These are phyloP conservation scores for Xylaria sp. DNA, from an alignment of 2,329 filamentous ascomycete genomes.

Conservation along the genomic window DNA sequence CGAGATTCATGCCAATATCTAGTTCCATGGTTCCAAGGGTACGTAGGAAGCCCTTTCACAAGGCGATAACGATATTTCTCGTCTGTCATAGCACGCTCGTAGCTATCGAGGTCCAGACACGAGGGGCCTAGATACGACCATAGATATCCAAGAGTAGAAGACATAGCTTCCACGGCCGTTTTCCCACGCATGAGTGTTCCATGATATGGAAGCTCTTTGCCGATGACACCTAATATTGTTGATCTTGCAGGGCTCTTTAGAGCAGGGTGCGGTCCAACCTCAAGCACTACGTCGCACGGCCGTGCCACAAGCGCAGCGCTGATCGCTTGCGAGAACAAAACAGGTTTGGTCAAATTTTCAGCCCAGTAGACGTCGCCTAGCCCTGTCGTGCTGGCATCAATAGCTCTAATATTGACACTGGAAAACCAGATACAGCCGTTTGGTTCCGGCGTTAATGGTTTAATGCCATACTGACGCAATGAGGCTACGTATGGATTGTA, in stretches of 20 bases:
- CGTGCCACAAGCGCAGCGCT: constrained; percentile 9
- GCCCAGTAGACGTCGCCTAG: constrained; percentile 48
- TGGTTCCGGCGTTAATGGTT: not conserved
- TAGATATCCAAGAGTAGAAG: constrained; percentile 20
- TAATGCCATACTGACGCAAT: constrained; percentile 2
- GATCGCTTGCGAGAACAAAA: constrained; percentile 50
- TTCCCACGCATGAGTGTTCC: constrained; percentile 14
- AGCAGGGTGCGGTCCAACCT: constrained; percentile 52
- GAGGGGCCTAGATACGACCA: constrained; percentile 23
- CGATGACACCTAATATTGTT: constrained; percentile 1
- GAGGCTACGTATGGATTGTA: constrained; percentile 24
- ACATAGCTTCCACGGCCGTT: constrained; percentile 16
- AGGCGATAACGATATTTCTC: not conserved
- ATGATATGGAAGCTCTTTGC: constrained; percentile 21
- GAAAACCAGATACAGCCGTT: constrained; percentile 19
- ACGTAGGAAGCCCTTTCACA: constrained; percentile 31
- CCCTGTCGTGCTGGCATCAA: not conserved
- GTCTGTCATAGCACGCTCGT: not conserved
- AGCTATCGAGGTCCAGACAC: constrained; percentile 8
- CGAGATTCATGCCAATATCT: constrained; percentile 32
- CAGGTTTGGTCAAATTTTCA: constrained; percentile 50
- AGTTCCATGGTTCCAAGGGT: constrained; percentile 35
- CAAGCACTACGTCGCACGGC: constrained; percentile 45
- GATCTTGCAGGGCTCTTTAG: constrained; percentile 44
- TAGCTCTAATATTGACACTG: constrained; percentile 2